Evolutionary conservation across 2,329 filamentous ascomycete genomes (phyloP).

Genomic region (Aspergillus piperis): DNA sequence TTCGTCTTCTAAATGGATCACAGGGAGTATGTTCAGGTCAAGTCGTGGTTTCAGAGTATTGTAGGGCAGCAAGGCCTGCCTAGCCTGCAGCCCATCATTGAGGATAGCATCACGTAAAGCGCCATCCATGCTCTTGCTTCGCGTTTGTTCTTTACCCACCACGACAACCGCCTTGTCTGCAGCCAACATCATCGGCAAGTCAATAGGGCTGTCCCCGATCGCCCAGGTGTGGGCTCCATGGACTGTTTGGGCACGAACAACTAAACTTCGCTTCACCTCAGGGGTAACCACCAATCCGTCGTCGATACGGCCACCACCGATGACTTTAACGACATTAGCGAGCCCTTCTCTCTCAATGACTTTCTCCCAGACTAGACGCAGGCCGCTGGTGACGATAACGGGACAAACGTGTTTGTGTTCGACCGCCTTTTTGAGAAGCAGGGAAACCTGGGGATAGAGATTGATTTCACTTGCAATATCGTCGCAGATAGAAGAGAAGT

Average conservation of each 20-base stretch:
- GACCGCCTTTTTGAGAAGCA: slow-evolving; percentile 43
- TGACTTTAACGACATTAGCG: slow-evolving; percentile 48
- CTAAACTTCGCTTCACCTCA: slow-evolving; percentile 52
- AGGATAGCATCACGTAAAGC: slow-evolving; percentile 48
- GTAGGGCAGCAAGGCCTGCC: slow-evolving; percentile 52
- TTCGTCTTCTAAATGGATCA: slow-evolving; percentile 36
- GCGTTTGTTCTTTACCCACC: slow-evolving; percentile 48
- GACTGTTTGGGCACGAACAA: slow-evolving; percentile 41
- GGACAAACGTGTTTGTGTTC: slow-evolving; percentile 44
- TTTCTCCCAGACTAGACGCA: slow-evolving; percentile 57
- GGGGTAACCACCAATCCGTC: slow-evolving; percentile 56
- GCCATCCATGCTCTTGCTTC: slow-evolving; percentile 58
- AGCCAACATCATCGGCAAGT: slow-evolving; percentile 57
- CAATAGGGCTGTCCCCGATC: slow-evolving; percentile 63
- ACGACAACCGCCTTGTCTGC: slow-evolving; percentile 60
- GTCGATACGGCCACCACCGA: slow-evolving; percentile 54
- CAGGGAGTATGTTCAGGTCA: slow-evolving; percentile 46
- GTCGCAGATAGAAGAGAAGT: slow-evolving; percentile 52
- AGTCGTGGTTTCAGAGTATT: slow-evolving; percentile 44
- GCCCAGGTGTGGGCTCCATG: slow-evolving; percentile 51
- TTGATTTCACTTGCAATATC: slow-evolving; percentile 44
- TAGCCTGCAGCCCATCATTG: slow-evolving; percentile 39
- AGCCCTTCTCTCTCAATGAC: slow-evolving; percentile 51
- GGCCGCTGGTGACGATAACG: slow-evolving; percentile 59
- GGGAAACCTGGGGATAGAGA: slow-evolving; percentile 52